Base-by-base conservation (phyloP, 345 rosid species). In the Xanthoceras sorbifolium region DNA sequence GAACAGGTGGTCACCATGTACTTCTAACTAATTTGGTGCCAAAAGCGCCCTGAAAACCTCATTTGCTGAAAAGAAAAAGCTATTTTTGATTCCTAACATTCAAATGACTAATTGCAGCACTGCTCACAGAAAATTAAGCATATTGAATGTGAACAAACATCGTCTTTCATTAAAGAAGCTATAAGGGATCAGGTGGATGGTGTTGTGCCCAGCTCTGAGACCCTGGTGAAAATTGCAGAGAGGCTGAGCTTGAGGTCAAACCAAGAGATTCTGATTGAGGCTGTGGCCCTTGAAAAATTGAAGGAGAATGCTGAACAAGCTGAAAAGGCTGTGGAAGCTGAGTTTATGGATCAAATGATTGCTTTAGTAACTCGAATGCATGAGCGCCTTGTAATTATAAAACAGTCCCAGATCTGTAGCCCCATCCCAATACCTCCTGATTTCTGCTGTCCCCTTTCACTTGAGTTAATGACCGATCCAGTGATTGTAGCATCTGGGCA, bases 381-480 rank as follows among this genome's bases (percentile, higher is more conserved):
- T 76, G 94, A 92, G 38, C 89, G 83, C 68, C 96, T 97, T 81
- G 88, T 92, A 70, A 62, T 82, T 29, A 88, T 87, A 68, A 90
- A 91, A 82, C 97, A 97, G 89, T 85, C 97, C 14, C 88, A 89
- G 84, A 85, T 89, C 77, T 76, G 80, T 64, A 94, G 98, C 79
- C 90, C 90, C 5, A 85, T 94, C 60, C 86, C 97, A 77, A 97
- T 97, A 78, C 98, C 97, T 44, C 79, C 97, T n/a, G 99, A 97
- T 83, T 97, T 94, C 79, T 92, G 95, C 78, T 94, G 98, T 67
- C 99, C 98, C 73, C 91, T 97, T 17, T 97, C 99, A 4, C 96
- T 94, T 54, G 97, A 92, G 83, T 87, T 97, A 84, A 97, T 97
- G 99, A 89, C 92, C 26, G 98, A 94, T 87, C 99, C 98, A 34